phyloP scores from a whole-genome alignment of 2,329 filamentous ascomycete species.

The Botrytis squamosa region DNA sequence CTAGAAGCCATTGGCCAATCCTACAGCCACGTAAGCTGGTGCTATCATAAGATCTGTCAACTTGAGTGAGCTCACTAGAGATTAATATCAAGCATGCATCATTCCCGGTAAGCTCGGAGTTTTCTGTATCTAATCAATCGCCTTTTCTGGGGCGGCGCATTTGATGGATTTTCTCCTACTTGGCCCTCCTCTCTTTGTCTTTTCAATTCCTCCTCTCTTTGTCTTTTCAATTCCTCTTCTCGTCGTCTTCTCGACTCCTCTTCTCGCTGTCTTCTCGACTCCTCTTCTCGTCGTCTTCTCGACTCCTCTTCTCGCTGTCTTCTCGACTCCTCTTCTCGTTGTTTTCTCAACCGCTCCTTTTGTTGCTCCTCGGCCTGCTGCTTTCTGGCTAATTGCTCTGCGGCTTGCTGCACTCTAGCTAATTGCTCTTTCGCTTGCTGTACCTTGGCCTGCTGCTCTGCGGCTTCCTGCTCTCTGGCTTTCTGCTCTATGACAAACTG shows the following conservation, averaged over 20 bases:
- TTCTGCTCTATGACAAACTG: no score
- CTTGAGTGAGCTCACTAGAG: neutral
- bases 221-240: neutral
- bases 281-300: neutral
- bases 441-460: neutral
- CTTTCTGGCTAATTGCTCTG: neutral
- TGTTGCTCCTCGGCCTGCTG: neutral
- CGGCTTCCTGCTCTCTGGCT: no score
- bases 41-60: neutral
- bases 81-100: slow-evolving; percentile 3
- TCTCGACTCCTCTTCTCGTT: neutral
- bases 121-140: slow-evolving; percentile 2
- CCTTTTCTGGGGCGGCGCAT: neutral
- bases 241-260: neutral
- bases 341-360: neutral
- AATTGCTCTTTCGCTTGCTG: no score
- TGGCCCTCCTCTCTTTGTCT: neutral
- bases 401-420: neutral
- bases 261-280: neutral
- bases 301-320: no score
- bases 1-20: neutral
- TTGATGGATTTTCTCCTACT: neutral
- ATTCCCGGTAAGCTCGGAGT: slow-evolving; percentile 7
- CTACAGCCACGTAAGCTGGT: neutral
- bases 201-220: neutral